Evolutionary conservation across 1,284 basidiomycete genomes (phyloP), one percentile per base, ranked within the genome.

Genomic region (Leccinum cinnamomeum): DNA sequence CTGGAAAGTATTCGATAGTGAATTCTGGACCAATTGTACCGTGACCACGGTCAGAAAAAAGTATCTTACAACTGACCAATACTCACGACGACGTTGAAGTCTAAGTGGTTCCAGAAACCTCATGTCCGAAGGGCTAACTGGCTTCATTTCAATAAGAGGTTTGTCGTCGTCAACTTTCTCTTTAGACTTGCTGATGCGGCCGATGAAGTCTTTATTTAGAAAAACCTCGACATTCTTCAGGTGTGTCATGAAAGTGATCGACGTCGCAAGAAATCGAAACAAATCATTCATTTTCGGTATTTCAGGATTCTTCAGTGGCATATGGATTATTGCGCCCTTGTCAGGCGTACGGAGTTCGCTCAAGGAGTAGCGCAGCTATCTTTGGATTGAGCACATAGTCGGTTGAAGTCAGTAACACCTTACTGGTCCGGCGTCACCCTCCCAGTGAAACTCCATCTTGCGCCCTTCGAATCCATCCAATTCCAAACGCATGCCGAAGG

Each of bases 291-390:
- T 82, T 10, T 84, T 82, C 14, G 95, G 95, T 53, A 97, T 89
- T 0, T 92, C 86, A 0, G 83, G 80, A 1, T 96, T 91, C 33
- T 95, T 85, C 1, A 98, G 82, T 3, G 82, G 80, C 91, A 98
- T 95, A 63, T 91, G 84, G 75, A 99, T 96, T 0, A 87, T 85
- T 3, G 96, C 96, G 93, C 94, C 54, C 18, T 35, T 12, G 96
- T 10, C 3, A 18, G 23, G 33, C 3, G 6, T 7, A 20, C 85
- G 85, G 8, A 89, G 76, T 50, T 79, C 72, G 2, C 91, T 92
- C 33, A 90, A 83, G 11, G 18, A 20, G n/a, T 88, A n/a, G 10
- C 23, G 25, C 8, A 63, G 14, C 62, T 63, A 28, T 11, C 23
- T 5, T 3, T 7, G 3, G 1, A 33, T 11, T 64, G 35, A 65